Conservation (phyloP, 1,284 basidiomycete species). For the Melampsora americana region DNA sequence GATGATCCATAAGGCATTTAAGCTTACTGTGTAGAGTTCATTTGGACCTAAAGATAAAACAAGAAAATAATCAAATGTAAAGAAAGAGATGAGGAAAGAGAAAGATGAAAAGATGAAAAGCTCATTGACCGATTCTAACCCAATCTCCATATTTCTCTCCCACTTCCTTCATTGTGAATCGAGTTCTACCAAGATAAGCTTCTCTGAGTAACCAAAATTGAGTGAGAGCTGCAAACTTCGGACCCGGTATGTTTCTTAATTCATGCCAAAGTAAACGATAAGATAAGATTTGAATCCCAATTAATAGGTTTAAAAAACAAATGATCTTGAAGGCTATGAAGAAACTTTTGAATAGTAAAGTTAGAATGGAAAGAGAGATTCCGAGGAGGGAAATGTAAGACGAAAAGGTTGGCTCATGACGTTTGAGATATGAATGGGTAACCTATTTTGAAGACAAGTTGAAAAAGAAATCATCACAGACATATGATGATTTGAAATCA, state of each 20-base stretch:
- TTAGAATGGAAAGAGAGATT: not conserved
- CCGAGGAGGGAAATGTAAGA: slow-evolving; percentile 5
- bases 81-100: slow-evolving; percentile 1
- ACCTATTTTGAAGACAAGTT: slow-evolving; percentile 2
- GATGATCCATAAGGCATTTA: slow-evolving; percentile 32
- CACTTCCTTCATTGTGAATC: slow-evolving; percentile 33
- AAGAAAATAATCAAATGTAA: not conserved
- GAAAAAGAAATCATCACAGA: not conserved
- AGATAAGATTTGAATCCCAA: slow-evolving; percentile 16
- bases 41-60: slow-evolving; percentile 18
- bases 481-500: not conserved
- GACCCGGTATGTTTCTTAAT: slow-evolving; percentile 29
- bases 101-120: not conserved
- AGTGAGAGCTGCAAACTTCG: slow-evolving; percentile 22
- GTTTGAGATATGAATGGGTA: slow-evolving; percentile 17
- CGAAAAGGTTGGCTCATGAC: slow-evolving; percentile 33
- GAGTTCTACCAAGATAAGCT: slow-evolving; percentile 35
- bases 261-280: slow-evolving; percentile 32
- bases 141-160: slow-evolving; percentile 34
- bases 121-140: slow-evolving; percentile 34
- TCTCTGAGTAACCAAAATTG: slow-evolving; percentile 39
- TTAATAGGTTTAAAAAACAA: slow-evolving; percentile 6
- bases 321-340: not conserved
- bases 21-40: slow-evolving; percentile 34
- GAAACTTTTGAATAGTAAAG: not conserved